Evolutionary conservation across 2,329 filamentous ascomycete genomes (phyloP), one percentile per base, ranked within the genome.

Genomic region (Aspergillus sp.): DNA sequence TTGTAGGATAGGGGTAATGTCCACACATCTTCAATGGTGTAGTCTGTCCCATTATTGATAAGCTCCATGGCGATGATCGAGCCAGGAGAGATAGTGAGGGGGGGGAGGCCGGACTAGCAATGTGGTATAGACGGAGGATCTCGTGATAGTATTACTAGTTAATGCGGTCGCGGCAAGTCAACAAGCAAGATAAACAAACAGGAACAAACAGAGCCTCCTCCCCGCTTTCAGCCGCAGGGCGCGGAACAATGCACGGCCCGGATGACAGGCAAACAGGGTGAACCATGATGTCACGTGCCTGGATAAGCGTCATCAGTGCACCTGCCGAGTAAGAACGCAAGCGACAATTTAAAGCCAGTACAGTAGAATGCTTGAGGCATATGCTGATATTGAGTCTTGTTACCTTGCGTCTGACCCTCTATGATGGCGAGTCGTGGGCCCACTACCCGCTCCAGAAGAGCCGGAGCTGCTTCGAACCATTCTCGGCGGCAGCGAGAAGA

Each of bases 21-120:
- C 68, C 67, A 62, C 68, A 72, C 72, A 63, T 74, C 72, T 36
- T 67, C 62, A 19, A 64, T 56, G 4, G 59, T 58, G 30, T 63
- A 58, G 56, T 56, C 57, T 36, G 39, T 19, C 38, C 57, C 64
- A 19, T 55, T 30, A 13, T 13, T 50, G 4, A 43, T 21, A 23
- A 55, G 48, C 36, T 62, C 58, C 60, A 66, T 65, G 6, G 4
- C 43, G 15, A 30, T 13, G 5, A 10, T 36, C 32, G 2, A 36
- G 5, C 32, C 12, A 13, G 32, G 32, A 36, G 4, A 36, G 12
- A 36, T 36, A 13, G 12, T 36, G 32, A 13, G 12, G 32, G 32
- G 12, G 10, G 5, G 10, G 32, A 36, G 10, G 32, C 10, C 12
- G 32, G 32, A 13, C 32, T 36, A 13, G 32, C 12, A 36, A 13